These are phyloP conservation scores for Baorangia bicolor DNA, from an alignment of 768 basidiomycete genomes.

Conservation along the genomic window DNA sequence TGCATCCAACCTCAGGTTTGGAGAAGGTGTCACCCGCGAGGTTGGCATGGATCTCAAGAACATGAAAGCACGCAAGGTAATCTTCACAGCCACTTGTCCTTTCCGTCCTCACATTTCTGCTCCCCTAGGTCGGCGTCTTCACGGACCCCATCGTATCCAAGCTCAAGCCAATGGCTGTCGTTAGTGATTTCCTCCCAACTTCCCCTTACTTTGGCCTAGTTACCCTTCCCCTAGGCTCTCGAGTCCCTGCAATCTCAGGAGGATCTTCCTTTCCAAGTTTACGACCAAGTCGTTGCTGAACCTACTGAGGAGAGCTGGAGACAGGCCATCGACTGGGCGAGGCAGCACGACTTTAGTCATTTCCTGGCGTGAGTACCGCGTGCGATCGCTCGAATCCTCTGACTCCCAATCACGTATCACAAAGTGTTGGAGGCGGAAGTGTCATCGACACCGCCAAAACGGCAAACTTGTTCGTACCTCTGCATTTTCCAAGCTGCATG, in stretches of 20 bases:
- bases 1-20: slow-evolving; percentile 85
- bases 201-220: background rate
- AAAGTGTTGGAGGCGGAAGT: slow-evolving; percentile 87
- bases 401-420: background rate
- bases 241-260: slow-evolving; percentile 76
- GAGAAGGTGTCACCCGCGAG: slow-evolving; percentile 85
- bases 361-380: slow-evolving; percentile 71
- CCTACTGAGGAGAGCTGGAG: slow-evolving; percentile 91
- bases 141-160: slow-evolving; percentile 86
- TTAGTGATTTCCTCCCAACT: slow-evolving; percentile 35
- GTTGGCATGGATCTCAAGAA: slow-evolving; percentile 95
- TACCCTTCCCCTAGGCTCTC: slow-evolving; percentile 51
- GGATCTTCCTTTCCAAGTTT: slow-evolving; percentile 78
- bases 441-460: slow-evolving; percentile 96
- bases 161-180: slow-evolving; percentile 79
- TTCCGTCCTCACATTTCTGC: slow-evolving; percentile 5
- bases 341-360: slow-evolving; percentile 86
- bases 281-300: slow-evolving; percentile 79
- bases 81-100: background rate
- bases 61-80: slow-evolving; percentile 84
- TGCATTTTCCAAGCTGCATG: background rate
- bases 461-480: slow-evolving; percentile 72
- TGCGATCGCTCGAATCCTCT: background rate
- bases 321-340: slow-evolving; percentile 85
- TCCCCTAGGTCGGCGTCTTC: slow-evolving; percentile 85